Evolutionary conservation across 257 asterid genomes (phyloP).

Genomic region (Hygrophila difformis): DNA sequence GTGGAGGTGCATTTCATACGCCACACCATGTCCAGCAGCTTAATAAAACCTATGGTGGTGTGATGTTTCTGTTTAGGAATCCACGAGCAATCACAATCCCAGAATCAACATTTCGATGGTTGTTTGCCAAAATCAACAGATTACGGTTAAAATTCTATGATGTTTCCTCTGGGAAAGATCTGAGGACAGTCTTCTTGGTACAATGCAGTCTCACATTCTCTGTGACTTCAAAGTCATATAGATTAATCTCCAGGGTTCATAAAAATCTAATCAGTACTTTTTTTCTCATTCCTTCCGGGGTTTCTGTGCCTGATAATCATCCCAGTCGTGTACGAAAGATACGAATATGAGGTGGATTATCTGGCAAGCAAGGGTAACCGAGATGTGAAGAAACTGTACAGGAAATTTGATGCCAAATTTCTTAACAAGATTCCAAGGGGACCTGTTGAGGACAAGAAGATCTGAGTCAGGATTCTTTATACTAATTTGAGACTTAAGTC

Average conservation of each 20-base stretch:
- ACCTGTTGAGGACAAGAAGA: constrained; percentile 62
- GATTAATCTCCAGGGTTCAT: neutral
- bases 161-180: constrained; percentile 70
- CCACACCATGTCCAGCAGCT: too few relatives aligned
- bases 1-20: too few relatives aligned
- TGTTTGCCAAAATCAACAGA: constrained; percentile 38
- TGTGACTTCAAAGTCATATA: neutral
- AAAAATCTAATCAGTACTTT: too few relatives aligned
- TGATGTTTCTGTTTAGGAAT: constrained; percentile 30
- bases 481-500: neutral
- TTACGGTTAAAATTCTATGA: constrained; percentile 35
- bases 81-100: constrained; percentile 38
- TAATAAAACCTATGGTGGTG: neutral
- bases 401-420: constrained; percentile 43
- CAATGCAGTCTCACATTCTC: too few relatives aligned
- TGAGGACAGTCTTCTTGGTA: constrained; percentile 63
- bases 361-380: constrained; percentile 44
- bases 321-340: constrained; percentile 70
- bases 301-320: constrained; percentile 43
- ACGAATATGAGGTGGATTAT: constrained; percentile 61
- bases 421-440: constrained; percentile 90
- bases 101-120: constrained; percentile 61
- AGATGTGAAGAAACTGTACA: constrained; percentile 54
- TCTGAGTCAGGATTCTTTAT: constrained; percentile 13
- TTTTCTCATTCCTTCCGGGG: neutral